Conservation (phyloP, 2,329 filamentous ascomycete species). For the Aspergillus fijiensis region DNA sequence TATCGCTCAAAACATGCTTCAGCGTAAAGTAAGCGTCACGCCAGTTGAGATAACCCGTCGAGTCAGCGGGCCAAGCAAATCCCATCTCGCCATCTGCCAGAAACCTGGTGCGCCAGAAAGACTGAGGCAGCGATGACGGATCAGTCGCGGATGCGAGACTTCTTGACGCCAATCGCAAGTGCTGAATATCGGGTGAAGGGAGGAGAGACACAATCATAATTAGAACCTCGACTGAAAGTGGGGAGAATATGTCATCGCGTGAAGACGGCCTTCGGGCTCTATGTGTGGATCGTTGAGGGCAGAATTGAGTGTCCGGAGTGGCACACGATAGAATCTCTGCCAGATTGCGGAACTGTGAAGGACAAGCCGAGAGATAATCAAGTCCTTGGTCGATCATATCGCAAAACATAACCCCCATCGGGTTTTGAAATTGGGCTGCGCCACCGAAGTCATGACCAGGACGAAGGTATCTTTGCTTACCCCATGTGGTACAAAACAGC, state of each 20-base stretch:
- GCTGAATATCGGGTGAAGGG: background rate
- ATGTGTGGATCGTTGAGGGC: background rate
- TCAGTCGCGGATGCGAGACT: background rate
- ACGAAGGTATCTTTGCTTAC: background rate
- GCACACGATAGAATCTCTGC: background rate
- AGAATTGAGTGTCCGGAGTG: background rate
- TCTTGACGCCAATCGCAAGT: constrained; percentile 4
- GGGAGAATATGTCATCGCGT: background rate
- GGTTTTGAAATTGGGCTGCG: constrained; percentile 1
- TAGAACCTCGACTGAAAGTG: constrained; percentile 2
- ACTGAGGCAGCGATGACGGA: constrained; percentile 5
- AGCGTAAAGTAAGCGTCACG: constrained; percentile 3
- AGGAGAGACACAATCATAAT: background rate
- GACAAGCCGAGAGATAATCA: background rate
- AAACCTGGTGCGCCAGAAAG: constrained; percentile 7
- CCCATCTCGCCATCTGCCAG: constrained; percentile 7
- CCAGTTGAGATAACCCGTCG: background rate
- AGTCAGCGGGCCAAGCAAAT: constrained; percentile 4
- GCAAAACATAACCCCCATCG: background rate
- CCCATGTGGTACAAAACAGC: constrained; percentile 3
- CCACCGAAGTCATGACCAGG: constrained; percentile 11
- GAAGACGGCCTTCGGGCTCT: background rate
- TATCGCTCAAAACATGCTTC: background rate
- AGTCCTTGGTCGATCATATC: background rate
- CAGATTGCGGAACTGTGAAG: background rate